Percentiles rank a stretch among this genome's conserved stretches.
These are phyloP conservation scores for Colletotrichum sp. DNA, from an alignment of 2,329 filamentous ascomycete genomes.

Conservation along the genomic window DNA sequence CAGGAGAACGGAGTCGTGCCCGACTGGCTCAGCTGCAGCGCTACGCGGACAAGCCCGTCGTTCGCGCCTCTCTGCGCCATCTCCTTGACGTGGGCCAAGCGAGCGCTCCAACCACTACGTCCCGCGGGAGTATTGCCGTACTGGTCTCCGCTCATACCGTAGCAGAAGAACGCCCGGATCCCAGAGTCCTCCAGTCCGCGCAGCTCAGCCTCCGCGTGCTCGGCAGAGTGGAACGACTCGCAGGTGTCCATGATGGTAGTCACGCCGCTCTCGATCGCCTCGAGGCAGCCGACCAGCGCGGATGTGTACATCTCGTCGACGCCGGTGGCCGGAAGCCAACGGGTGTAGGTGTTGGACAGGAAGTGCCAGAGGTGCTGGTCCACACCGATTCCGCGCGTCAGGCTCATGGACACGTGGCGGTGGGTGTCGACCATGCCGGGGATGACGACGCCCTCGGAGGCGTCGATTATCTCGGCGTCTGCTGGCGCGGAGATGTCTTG, in stretches of 20 bases:
- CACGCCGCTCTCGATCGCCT: not conserved
- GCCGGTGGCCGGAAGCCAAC: not conserved
- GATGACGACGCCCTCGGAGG: not conserved
- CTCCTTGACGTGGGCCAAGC: not conserved
- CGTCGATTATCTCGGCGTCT: not conserved
- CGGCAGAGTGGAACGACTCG: not conserved
- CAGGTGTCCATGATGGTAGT: not conserved
- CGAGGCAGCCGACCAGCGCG: not conserved
- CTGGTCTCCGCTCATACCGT: not conserved
- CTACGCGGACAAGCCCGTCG: not conserved
- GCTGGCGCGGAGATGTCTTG: not conserved
- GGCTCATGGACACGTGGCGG: not conserved
- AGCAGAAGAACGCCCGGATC: not conserved
- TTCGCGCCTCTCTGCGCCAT: not conserved
- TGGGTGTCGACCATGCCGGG: not conserved
- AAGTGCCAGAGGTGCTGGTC: not conserved
- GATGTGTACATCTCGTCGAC: not conserved
- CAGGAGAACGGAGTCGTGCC: not conserved
- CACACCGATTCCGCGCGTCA: not conserved
- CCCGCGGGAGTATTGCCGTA: not conserved
- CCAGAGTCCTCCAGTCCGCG: not conserved
- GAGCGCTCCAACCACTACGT: not conserved
- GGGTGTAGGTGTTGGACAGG: not conserved
- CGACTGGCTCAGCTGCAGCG: not conserved
- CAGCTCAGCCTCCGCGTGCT: not conserved